Base-by-base conservation (phyloP, 495 filamentous ascomycete species). In the Trichoderma gamsii region DNA sequence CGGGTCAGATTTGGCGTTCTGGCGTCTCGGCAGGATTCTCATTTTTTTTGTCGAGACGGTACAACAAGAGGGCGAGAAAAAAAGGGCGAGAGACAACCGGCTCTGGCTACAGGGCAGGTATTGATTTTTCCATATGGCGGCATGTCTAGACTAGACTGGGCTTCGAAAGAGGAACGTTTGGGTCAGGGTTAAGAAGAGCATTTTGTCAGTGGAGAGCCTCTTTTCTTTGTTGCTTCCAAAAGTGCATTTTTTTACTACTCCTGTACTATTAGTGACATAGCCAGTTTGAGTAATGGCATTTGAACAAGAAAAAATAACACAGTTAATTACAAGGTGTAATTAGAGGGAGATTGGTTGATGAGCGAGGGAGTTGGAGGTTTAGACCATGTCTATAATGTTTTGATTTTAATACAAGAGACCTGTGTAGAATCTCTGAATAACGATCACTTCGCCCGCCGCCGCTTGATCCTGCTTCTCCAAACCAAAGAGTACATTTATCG, bases 361-460 rank as follows among this genome's bases (percentile, higher is more conserved):
- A 29, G 56, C 56, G 29, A 61, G 27, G 56, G 56, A 61, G 56
- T 61, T 21, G 4, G 21, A 18, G n/a, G 51, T 18, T 59, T 61
- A 61, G 56, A 61, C 23, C 56, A 61, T 32, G 56, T 61, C 56
- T 61, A 61, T 29, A 61, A 23, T 21, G 8, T 52, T 52, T 49
- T 49, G 15, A 23, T 59, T 61, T 61, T 61, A 61, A 61, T 61
- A 61, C 56, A 61, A 29, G 56, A 32, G 56, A 61, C 56, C 27
- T 32, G 56, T 32, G 56, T 32, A 61, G 27, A 38, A 18, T 16
- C 56, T 29, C 25, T 61, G 25, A 61, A 32, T 21, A 61, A 61
- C 21, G 4, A 59, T 25, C 51, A 59, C 51, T 59, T 59, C 44
- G 51, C n/a, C n/a, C 27, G 27, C 56, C 56, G 23, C 56, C 32